Evolutionary conservation across 306 rosid species (phyloP).

Genomic region (Alnus glutinosa): DNA sequence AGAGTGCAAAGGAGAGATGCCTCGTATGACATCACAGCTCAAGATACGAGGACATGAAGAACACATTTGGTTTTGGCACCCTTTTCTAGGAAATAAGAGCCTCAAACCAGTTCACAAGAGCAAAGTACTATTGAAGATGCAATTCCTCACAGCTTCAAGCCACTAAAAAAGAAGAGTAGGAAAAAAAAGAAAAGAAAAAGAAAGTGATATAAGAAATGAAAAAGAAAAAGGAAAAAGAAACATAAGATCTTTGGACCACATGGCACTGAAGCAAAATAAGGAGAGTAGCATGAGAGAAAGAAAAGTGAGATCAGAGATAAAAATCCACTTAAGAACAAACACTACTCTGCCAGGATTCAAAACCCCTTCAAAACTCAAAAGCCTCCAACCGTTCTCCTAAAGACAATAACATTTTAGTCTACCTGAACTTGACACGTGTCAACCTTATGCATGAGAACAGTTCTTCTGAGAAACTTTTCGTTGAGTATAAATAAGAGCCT

Average conservation of each 20-base stretch:
- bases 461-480: constrained; percentile 6
- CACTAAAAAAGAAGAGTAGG: neutral
- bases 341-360: constrained; percentile 29
- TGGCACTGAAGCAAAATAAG: constrained; percentile 10
- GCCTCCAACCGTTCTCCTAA: constrained; percentile 27
- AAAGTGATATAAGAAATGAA: neutral
- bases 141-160: constrained; percentile 7
- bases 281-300: constrained; percentile 16
- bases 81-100: constrained; percentile 32
- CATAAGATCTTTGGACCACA: constrained; percentile 32
- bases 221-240: neutral
- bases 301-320: constrained; percentile 1
- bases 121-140: constrained; percentile 11
- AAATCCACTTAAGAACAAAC: constrained; percentile 15
- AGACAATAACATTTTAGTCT: constrained; percentile 22
- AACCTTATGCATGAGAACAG: constrained; percentile 18
- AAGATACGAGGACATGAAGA: constrained; percentile 3
- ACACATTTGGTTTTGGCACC: constrained; percentile 18
- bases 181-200: neutral
- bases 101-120: constrained; percentile 27
- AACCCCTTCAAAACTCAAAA: constrained; percentile 29
- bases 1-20: neutral
- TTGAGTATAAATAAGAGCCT: constrained; percentile 41
- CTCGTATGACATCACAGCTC: neutral
- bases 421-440: constrained; percentile 50